phyloP scores from a whole-genome alignment of 176 grass and related monocot genomes.

The Triticum aestivum region IWGSC_CS_RefSeq_v2.1 NC_057806.1:338693737-338694236 shows the following conservation, averaged over 20 bases:
- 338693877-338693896: constrained; percentile 65
- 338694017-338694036: constrained; percentile 41
- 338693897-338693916: constrained; percentile 72
- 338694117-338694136: background rate
- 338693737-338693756: constrained; percentile 56
- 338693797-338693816: background rate
- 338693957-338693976: constrained; percentile 40
- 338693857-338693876: constrained; percentile 52
- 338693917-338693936: constrained; percentile 17
- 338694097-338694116: constrained; percentile 16
- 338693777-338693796: background rate
- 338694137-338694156: background rate
- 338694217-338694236: background rate
- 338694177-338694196: background rate
- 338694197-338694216: background rate
- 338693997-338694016: constrained; percentile 39
- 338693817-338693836: constrained; percentile 60
- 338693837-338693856: constrained; percentile 85
- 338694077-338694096: constrained; percentile 70
- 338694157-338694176: background rate
- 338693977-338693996: constrained; percentile 64
- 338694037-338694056: constrained; percentile 43
- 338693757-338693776: background rate
- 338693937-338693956: constrained; percentile 53
- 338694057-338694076: constrained; percentile 56